These are phyloP conservation scores for Angophora floribunda DNA, from an alignment of 345 rosid genomes.

Conservation along the genomic window DNA sequence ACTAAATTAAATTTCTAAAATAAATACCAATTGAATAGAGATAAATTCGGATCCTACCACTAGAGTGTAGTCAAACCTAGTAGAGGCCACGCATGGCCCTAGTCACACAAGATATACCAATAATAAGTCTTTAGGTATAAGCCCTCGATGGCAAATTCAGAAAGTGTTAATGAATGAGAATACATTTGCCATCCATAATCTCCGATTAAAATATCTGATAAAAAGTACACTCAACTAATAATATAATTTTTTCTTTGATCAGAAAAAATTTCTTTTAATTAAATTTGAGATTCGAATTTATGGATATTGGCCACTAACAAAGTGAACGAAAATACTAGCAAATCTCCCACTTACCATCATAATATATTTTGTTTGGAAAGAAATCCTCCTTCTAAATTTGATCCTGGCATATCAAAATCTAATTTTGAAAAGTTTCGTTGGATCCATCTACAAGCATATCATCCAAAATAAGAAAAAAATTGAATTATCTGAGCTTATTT, in stretches of 20 bases:
- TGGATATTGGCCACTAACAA: background rate
- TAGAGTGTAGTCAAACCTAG: background rate
- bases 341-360: no score
- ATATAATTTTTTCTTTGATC: background rate
- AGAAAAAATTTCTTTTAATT: background rate
- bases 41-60: background rate
- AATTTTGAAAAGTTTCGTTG: background rate
- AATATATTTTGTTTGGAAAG: background rate
- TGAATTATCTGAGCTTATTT: background rate
- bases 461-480: background rate
- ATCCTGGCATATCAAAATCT: background rate
- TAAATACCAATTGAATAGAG: background rate
- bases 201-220: no score
- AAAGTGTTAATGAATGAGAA: accelerated
- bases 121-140: background rate
- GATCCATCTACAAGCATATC: background rate
- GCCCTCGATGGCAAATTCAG: background rate
- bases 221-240: accelerated
- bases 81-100: background rate
- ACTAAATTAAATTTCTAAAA: background rate
- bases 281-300: no score
- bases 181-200: background rate
- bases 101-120: background rate
- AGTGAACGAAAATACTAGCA: no score
- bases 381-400: background rate